These are phyloP conservation scores for Lippia alba DNA, from an alignment of 305 asterid genomes.

Conservation along the genomic window DNA sequence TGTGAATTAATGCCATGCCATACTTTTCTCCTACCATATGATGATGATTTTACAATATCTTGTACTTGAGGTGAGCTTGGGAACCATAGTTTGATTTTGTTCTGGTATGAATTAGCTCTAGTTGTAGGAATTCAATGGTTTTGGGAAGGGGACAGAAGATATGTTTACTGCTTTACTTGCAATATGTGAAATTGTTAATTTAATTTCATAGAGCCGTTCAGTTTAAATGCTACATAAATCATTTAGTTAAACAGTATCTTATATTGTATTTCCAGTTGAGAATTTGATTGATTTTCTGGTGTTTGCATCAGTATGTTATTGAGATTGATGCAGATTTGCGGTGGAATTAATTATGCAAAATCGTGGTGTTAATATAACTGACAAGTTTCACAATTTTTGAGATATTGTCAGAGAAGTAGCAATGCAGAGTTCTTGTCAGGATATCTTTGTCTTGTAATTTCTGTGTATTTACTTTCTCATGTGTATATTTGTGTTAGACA, in stretches of 20 bases:
- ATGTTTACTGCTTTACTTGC: too few species aligned
- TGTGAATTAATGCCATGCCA: conserved; percentile 7
- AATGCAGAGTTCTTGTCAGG: neutral
- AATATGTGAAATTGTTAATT: too few species aligned
- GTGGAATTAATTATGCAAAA: conserved; percentile 12
- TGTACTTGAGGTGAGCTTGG: neutral
- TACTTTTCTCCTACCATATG: conserved; percentile 1
- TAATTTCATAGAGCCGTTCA: neutral
- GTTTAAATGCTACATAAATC: neutral
- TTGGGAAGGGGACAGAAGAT: neutral
- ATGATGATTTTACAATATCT: neutral
- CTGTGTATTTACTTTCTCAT: neutral
- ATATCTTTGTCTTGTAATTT: neutral
- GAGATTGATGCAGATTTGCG: neutral
- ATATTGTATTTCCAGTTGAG: conserved; percentile 1
- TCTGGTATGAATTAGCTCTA: neutral
- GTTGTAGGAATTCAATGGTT: neutral
- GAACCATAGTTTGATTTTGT: neutral
- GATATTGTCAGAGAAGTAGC: conserved; percentile 3
- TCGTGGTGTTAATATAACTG: neutral
- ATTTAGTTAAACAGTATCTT: neutral
- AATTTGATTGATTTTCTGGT: neutral
- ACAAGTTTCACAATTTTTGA: neutral
- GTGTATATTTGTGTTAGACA: neutral
- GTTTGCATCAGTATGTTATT: neutral